Percentiles rank a stretch among this genome's conserved stretches.
Conservation (phyloP, 441 rosid species). For the Populus hybrid region DNA sequence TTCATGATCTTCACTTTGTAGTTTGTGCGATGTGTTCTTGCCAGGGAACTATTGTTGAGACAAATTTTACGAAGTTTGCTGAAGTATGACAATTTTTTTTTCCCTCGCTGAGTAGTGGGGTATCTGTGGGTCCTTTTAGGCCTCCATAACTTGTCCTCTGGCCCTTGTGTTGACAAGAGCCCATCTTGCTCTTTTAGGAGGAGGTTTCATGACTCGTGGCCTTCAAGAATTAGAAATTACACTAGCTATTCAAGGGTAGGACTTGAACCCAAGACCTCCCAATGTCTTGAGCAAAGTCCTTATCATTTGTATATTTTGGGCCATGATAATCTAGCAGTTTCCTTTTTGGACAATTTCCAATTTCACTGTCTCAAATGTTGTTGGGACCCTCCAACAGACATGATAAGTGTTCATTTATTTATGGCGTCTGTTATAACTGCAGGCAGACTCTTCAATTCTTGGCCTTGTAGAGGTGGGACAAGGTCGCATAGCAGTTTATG, state of each 20-base stretch:
- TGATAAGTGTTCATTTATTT: neutral
- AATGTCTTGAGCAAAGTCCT: neutral
- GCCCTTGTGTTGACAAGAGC: neutral
- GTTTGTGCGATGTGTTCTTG: slow-evolving; percentile 3
- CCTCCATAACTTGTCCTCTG: neutral
- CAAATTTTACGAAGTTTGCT: neutral
- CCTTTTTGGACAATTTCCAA: neutral
- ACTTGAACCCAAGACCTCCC: neutral
- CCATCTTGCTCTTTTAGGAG: neutral
- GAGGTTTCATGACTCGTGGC: neutral
- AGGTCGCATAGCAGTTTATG: slow-evolving; percentile 88
- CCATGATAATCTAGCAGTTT: neutral
- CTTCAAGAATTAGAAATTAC: neutral
- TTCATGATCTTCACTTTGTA: neutral
- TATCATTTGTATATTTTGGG: neutral
- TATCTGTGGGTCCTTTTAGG: neutral
- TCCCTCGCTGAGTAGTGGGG: neutral
- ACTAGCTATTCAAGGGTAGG: neutral
- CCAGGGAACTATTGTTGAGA: neutral
- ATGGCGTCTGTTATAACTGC: slow-evolving; percentile 9
- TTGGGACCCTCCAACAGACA: neutral
- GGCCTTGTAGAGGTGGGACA: slow-evolving; percentile 72
- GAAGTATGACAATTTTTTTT: neutral
- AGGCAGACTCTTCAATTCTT: slow-evolving; percentile 91
- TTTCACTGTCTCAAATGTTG: neutral